Base-by-base conservation (phyloP, 2,329 filamentous ascomycete species). In the Colletotrichum sansevieriae region DNA sequence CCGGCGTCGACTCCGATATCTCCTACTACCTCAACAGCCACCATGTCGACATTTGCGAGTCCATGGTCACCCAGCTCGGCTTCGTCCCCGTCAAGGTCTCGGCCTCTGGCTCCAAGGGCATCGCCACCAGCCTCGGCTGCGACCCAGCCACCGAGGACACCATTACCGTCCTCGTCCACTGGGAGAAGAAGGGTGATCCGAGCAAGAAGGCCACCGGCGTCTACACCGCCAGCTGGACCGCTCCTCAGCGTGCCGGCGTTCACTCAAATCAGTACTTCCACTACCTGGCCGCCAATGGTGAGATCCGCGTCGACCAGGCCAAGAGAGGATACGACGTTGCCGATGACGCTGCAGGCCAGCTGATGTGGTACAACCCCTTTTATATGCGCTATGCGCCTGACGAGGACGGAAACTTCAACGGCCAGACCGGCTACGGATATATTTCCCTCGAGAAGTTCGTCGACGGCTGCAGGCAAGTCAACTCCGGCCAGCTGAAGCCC, bases 241-340 rank as follows among this genome's bases (percentile, higher is more conserved):
- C 95, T 7, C 95, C 95, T 12, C 92, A 97, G 78, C 92, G 91
- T 75, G 95, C 95, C 0, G 95, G 95, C 57, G 94, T 98, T n/a
- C 95, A 98, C 82, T 95, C 92, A 2, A 97, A 97, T 79, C 95
- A 98, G 83, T 96, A 97, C 82, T 98, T 98, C 84, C 95, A 98
- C 82, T 97, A 96, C 83, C 91, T 98, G 83, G 95, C 89, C 3
- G 87, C 88, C 69, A 88, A 91, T 65, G 95, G 95, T 72, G 95
- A 98, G 82, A 90, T 98, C 74, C 89, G 93, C 69, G 88, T 97
- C 75, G 93, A 98, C 83, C 95, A 98, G 82, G 95, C 94, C 51
- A 97, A 97, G 85, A 89, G 95, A 63, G 95, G 95, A 55, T 98
- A 98, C 82, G 94, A 98, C 76, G 92, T 98, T 11, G 94, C 95